phyloP scores from a whole-genome alignment of 2,329 filamentous ascomycete genomes.

The Calonectria hawksworthii region DNA sequence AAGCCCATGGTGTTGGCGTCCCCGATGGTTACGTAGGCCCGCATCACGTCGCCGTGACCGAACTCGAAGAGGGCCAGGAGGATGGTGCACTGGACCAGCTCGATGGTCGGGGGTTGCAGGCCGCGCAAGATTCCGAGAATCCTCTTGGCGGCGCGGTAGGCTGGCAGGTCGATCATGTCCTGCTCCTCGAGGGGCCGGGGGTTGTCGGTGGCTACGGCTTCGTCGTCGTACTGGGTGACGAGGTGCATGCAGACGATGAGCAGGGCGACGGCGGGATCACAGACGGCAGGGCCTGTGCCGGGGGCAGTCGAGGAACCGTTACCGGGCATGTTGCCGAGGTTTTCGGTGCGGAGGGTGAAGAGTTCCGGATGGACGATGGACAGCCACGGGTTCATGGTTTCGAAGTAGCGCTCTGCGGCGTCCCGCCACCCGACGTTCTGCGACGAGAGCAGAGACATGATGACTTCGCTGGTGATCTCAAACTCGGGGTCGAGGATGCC shows the following conservation, averaged over 20 bases:
- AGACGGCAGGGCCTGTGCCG: conserved; percentile 26
- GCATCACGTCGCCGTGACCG: conserved; percentile 57
- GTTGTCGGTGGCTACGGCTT: conserved; percentile 47
- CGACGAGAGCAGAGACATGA: conserved; percentile 54
- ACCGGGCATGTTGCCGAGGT: conserved; percentile 16
- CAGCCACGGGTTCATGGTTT: conserved; percentile 58
- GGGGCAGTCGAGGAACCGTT: not conserved
- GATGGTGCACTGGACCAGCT: conserved; percentile 58
- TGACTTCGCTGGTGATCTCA: conserved; percentile 53
- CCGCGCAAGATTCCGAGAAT: conserved; percentile 53
- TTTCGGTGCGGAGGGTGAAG: conserved; percentile 50
- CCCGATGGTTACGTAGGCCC: conserved; percentile 59
- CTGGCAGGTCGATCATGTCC: conserved; percentile 56
- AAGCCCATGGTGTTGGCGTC: conserved; percentile 56
- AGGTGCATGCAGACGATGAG: conserved; percentile 60
- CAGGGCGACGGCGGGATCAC: conserved; percentile 52
- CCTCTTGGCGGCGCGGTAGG: conserved; percentile 56
- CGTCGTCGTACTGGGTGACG: conserved; percentile 54
- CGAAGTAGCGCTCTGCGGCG: conserved; percentile 55
- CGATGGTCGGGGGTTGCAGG: conserved; percentile 53
- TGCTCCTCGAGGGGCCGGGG: conserved; percentile 47
- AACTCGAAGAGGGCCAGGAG: conserved; percentile 60
- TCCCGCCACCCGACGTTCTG: conserved; percentile 55
- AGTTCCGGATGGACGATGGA: conserved; percentile 56
- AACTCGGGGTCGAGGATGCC: conserved; percentile 48